Evolutionary conservation across 164 flowering plant genomes (phyloP).

Genomic region (Macadamia integrifolia): DNA sequence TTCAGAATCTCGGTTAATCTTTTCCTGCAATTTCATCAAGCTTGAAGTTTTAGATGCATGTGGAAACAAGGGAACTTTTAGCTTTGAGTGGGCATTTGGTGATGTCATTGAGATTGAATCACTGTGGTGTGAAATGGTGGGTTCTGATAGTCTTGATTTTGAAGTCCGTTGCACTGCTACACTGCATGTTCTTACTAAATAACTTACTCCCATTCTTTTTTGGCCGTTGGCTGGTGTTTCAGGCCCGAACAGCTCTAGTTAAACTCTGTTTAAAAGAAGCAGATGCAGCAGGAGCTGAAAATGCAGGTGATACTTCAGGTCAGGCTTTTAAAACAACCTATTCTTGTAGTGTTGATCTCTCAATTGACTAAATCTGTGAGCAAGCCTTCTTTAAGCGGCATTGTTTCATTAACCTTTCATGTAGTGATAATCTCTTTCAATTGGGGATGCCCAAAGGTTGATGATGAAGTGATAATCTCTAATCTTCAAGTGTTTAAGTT

Average conservation of each 20-base stretch:
- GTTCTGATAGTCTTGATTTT: slow-evolving; percentile 16
- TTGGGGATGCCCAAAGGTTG: not conserved
- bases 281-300: slow-evolving; percentile 20
- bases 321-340: not conserved
- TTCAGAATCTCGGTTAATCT: slow-evolving; percentile 25
- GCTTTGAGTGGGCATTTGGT: slow-evolving; percentile 24
- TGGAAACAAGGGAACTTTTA: slow-evolving; percentile 12
- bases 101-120: slow-evolving; percentile 33
- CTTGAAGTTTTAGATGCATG: slow-evolving; percentile 19
- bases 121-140: slow-evolving; percentile 43
- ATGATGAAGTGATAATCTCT: too few species aligned
- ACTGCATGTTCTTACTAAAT: not conserved
- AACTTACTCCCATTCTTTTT: slow-evolving; percentile 1
- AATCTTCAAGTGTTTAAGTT: too few species aligned
- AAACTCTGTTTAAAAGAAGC: slow-evolving; percentile 32
- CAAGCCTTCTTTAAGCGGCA: not conserved
- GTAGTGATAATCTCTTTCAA: not conserved
- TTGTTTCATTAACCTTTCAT: not conserved
- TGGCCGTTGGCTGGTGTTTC: slow-evolving; percentile 11
- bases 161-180: not conserved
- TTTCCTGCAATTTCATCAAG: slow-evolving; percentile 28
- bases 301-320: slow-evolving; percentile 36
- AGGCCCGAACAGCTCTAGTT: slow-evolving; percentile 41
- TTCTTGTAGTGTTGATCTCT: not conserved
- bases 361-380: not conserved